Percentiles rank a stretch among this genome's conserved stretches.
phyloP scores from a whole-genome alignment of 768 basidiomycete genomes.

The Scleroderma bovista region DNA sequence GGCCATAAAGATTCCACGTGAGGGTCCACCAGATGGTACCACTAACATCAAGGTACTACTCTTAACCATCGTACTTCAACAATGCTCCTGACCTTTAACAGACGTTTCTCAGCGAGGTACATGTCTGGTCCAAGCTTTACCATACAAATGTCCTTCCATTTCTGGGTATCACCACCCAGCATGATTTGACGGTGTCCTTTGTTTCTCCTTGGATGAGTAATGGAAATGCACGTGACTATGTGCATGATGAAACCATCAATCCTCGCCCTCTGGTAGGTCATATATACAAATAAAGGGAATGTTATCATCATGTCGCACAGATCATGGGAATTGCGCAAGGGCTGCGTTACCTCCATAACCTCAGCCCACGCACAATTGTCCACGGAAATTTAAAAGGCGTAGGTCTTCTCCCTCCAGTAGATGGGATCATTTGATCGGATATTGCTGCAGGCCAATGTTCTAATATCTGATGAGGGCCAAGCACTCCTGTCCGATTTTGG shows the following conservation, averaged over 20 bases:
- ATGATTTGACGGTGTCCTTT: not conserved
- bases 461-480: not conserved
- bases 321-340: not conserved
- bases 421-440: not conserved
- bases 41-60: not conserved
- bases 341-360: not conserved
- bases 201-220: not conserved
- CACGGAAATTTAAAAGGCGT: not conserved
- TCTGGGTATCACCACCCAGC: conserved; percentile 3
- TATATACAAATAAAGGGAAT: too few species aligned
- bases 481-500: not conserved
- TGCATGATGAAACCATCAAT: not conserved
- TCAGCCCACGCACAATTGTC: not conserved
- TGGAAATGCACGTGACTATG: not conserved
- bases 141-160: conserved; percentile 16
- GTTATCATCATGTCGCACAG: not conserved
- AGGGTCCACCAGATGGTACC: too few species aligned
- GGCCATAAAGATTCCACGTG: not conserved
- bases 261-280: not conserved
- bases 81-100: not conserved
- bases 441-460: not conserved
- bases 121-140: conserved; percentile 7
- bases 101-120: not conserved
- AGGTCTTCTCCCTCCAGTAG: not conserved
- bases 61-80: not conserved